Evolutionary conservation across 2,329 filamentous ascomycete genomes (phyloP), one percentile per base, ranked within the genome.

Genomic region (Cladosporium sp.): DNA sequence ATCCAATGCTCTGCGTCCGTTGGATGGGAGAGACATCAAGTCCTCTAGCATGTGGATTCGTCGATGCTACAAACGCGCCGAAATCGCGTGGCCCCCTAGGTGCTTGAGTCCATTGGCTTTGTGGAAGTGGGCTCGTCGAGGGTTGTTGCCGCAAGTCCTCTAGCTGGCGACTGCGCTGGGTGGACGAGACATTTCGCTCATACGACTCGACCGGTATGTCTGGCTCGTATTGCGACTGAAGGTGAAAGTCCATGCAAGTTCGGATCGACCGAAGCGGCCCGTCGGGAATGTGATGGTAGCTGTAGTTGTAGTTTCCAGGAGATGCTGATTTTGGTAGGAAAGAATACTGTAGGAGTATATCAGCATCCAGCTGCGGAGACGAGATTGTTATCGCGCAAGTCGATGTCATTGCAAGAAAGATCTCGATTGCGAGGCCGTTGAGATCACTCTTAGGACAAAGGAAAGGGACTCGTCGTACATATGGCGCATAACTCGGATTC

Each of bases 81-180:
- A 51, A 43, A 9, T 39, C 30, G 13, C 15, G 48, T 15, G 48
- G 48, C 5, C 40, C 48, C 36, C 55, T 36, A 8, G 58, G 53
- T 19, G 57, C 38, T 12, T 55, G 45, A 38, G 57, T 44, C 56
- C 59, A 58, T 50, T 61, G 58, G n/a, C 45, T 53, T 38, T 58
- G 54, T 34, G 58, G 56, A 18, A 56, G 48, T 15, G 57, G 52
- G 34, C 45, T 50, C 19, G 32, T 55, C 17, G 47, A 42, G 9
- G 50, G 39, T 18, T 52, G 45, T 15, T 11, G 37, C 42, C 42
- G 47, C 24, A 17, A 9, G 4, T 18, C 8, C 45, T n/a, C 13
- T 12, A 22, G 45, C 24, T 19, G 42, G 12, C n/a, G 36, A 15
- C 11, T 39, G 39, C 18, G 47, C 8, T 19, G 44, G 13, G 15